Base-by-base conservation (phyloP, 192 early-diverging fungal species). In the Coemansia aciculifera region DNA sequence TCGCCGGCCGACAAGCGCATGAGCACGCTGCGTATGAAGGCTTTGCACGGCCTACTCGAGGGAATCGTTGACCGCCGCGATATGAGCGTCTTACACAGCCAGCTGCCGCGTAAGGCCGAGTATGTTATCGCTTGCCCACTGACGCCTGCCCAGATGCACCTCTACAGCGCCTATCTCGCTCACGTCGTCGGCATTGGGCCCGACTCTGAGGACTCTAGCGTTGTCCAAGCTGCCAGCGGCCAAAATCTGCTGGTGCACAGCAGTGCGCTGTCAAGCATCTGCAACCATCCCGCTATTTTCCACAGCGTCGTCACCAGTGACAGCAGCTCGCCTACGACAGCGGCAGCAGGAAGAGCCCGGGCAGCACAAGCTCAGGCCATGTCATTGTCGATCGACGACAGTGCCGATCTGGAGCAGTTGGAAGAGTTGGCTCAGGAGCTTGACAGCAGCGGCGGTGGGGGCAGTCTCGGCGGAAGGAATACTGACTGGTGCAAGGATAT, bases 101-200 rank as follows among this genome's bases (percentile, higher is more conserved):
- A 90, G 31, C 73, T 96, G 10, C 89, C 89, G 13, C 75, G 77
- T 46, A 96, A 94, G 65, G 76, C 68, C 24, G 94, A 96, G 63
- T 91, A 84, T 65, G 68, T 89, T 5, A 86, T 96, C 11, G 73
- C 78, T n/a, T 89, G 88, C 59, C 81, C 77, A 62, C 74, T 93
- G 29, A 86, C 86, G 9, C 44, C 42, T 0, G 27, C 87, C 46
- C 93, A 96, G 64, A 62, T 68, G 24, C 37, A 62, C 13, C 40
- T 90, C 42, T 94, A 94, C 69, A 61, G 36, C 17, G 87, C 84
- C 64, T 68, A 74, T 17, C 44, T 83, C 29, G 61, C 38, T 7
- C 9, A 24, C 19, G 54, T 68, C 24, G 15, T 62, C 3, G 64
- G 69, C 3, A 54, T 67, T 24, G 68, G 21, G 0, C 9, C 48